Evolutionary conservation across 1,284 basidiomycete genomes (phyloP).

Genomic region (Crepidotus sp.): DNA sequence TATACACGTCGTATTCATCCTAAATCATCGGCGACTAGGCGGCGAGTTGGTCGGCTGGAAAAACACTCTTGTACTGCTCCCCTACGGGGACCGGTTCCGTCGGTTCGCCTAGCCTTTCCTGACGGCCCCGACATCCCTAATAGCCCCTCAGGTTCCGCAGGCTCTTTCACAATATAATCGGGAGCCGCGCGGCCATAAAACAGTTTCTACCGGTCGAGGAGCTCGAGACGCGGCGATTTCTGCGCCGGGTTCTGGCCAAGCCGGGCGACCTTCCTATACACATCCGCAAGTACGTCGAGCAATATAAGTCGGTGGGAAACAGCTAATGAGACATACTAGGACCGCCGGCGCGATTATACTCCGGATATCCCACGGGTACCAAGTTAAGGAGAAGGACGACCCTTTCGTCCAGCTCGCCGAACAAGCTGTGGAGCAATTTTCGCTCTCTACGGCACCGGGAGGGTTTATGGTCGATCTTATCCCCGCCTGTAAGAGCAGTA

Average conservation of each 20-base stretch:
- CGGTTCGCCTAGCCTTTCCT: slow-evolving; percentile 21
- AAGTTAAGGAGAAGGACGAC: slow-evolving; percentile 45
- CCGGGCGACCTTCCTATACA: slow-evolving; percentile 46
- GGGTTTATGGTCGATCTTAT: slow-evolving; percentile 53
- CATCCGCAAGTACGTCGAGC: slow-evolving; percentile 43
- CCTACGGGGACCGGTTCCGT: slow-evolving; percentile 54
- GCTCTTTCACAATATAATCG: slow-evolving; percentile 33
- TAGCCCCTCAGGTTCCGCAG: slow-evolving; percentile 23
- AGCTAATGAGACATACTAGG: slow-evolving; percentile 26
- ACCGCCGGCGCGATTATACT: slow-evolving; percentile 52
- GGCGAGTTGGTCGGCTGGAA: slow-evolving; percentile 65
- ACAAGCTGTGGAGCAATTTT: slow-evolving; percentile 49
- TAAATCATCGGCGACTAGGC: slow-evolving; percentile 37
- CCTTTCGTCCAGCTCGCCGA: slow-evolving; percentile 52
- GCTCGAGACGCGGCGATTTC: slow-evolving; percentile 45
- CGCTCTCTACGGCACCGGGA: slow-evolving; percentile 46
- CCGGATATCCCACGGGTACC: slow-evolving; percentile 55
- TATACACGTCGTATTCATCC: background rate
- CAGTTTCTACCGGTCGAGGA: slow-evolving; percentile 43
- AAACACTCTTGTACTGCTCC: slow-evolving; percentile 49
- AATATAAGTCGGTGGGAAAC: background rate
- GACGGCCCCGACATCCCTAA: too few species aligned
- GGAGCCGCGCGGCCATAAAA: slow-evolving; percentile 40
- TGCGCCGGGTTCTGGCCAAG: slow-evolving; percentile 44
- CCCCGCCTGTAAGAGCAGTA: slow-evolving; percentile 35